These are phyloP conservation scores for Hymenoscyphus infarciens DNA, from an alignment of 2,329 filamentous ascomycete genomes.

Conservation along the genomic window DNA sequence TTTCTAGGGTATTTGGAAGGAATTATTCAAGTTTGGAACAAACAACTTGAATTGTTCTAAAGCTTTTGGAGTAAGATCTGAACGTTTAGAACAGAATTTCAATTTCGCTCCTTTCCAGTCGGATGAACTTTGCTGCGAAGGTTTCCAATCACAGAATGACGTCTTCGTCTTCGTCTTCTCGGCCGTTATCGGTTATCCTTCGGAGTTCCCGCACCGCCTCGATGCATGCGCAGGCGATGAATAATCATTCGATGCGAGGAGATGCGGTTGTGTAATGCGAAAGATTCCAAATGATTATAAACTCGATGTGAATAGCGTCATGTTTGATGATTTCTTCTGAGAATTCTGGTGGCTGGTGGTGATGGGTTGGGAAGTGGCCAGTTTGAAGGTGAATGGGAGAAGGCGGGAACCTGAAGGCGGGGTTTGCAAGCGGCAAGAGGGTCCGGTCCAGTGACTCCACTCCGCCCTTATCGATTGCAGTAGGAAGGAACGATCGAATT, in stretches of 20 bases:
- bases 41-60: no score
- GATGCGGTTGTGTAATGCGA: not conserved
- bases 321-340: not conserved
- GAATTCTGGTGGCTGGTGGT: not conserved
- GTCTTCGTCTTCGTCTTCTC: slow-evolving; percentile 12
- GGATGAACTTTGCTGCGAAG: no score
- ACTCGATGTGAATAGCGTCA: not conserved
- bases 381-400: not conserved
- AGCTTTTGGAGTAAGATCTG: no score
- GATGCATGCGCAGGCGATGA: not conserved
- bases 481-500: not conserved
- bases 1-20: no score
- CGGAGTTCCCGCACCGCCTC: no score
- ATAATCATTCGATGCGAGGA: slow-evolving; percentile 1
- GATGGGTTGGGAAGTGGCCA: not conserved
- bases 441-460: not conserved
- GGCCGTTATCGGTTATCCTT: no score
- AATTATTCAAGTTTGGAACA: no score
- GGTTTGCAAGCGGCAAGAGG: no score
- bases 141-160: slow-evolving; percentile 4
- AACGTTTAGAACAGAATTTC: not conserved
- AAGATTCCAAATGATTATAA: not conserved
- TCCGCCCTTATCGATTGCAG: not conserved
- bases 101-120: not conserved
- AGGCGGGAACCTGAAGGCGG: not conserved